Evolutionary conservation across 2,329 filamentous ascomycete genomes (phyloP).

Genomic region (Ascochyta lentis): DNA sequence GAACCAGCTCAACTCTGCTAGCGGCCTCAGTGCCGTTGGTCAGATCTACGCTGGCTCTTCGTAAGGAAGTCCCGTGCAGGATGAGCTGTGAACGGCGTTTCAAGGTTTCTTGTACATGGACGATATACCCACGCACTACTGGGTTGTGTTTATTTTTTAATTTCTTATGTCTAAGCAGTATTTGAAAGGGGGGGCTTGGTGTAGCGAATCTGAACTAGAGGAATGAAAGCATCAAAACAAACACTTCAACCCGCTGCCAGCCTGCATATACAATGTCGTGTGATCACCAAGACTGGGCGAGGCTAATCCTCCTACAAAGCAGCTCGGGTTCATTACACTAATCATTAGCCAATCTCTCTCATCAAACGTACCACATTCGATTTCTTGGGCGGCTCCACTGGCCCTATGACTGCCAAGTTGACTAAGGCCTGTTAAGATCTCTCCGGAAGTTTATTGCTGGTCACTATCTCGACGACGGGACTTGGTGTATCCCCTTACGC

Average conservation of each 20-base stretch:
- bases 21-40: constrained; percentile 29
- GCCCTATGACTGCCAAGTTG: neutral
- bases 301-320: neutral
- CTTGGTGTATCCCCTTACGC: neutral
- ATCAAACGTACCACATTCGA: constrained; percentile 11
- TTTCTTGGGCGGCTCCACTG: neutral
- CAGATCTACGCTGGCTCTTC: constrained; percentile 34
- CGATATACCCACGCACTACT: constrained; percentile 14
- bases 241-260: neutral
- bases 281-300: neutral
- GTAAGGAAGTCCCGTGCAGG: constrained; percentile 8
- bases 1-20: constrained; percentile 37
- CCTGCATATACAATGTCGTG: neutral
- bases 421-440: neutral
- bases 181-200: constrained; percentile 12
- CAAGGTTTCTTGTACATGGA: constrained; percentile 12
- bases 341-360: constrained; percentile 1
- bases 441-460: constrained; percentile 4
- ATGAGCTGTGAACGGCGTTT: constrained; percentile 8
- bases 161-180: constrained; percentile 16
- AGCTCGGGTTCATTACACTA: neutral
- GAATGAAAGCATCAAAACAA: constrained; percentile 3
- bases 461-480: neutral
- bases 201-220: constrained; percentile 10
- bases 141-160: constrained; percentile 18